Evolutionary conservation across 768 basidiomycete genomes (phyloP).

Genomic region (Saitozyma podzolica): DNA sequence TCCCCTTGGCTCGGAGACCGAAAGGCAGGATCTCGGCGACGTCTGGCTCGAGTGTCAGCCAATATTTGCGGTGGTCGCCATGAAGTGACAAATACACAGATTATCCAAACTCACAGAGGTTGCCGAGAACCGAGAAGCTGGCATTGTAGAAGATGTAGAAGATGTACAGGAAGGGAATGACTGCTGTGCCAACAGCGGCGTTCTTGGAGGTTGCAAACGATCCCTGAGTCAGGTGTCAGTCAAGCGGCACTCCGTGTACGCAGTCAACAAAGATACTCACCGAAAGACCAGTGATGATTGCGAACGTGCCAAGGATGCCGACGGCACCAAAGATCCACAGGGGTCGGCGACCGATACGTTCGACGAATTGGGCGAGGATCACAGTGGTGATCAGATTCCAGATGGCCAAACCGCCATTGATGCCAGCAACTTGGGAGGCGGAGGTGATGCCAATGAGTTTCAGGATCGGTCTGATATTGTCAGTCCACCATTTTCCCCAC

Average conservation of each 20-base stretch:
- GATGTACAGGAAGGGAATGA: conserved; percentile 20
- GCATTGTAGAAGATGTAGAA: conserved; percentile 9
- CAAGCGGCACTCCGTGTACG: no score
- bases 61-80: neutral
- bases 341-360: conserved; percentile 19
- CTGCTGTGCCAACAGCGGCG: conserved; percentile 13
- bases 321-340: conserved; percentile 19
- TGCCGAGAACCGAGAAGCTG: conserved; percentile 10
- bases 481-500: no score
- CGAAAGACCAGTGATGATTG: conserved; percentile 22
- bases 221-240: no score
- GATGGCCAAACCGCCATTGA: conserved; percentile 59
- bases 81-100: neutral
- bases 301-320: conserved; percentile 20
- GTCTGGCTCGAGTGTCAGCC: neutral
- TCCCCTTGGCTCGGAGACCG: conserved; percentile 12
- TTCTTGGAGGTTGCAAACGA: conserved; percentile 7
- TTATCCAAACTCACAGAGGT: conserved; percentile 13
- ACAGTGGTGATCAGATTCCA: conserved; percentile 50
- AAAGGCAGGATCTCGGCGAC: conserved; percentile 15
- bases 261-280: neutral
- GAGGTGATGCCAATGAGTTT: conserved; percentile 65
- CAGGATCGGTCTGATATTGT: conserved; percentile 57
- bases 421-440: conserved; percentile 59
- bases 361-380: conserved; percentile 17